Base-by-base conservation (phyloP, 2,329 filamentous ascomycete species). In the Fusarium liriodendri region DNA sequence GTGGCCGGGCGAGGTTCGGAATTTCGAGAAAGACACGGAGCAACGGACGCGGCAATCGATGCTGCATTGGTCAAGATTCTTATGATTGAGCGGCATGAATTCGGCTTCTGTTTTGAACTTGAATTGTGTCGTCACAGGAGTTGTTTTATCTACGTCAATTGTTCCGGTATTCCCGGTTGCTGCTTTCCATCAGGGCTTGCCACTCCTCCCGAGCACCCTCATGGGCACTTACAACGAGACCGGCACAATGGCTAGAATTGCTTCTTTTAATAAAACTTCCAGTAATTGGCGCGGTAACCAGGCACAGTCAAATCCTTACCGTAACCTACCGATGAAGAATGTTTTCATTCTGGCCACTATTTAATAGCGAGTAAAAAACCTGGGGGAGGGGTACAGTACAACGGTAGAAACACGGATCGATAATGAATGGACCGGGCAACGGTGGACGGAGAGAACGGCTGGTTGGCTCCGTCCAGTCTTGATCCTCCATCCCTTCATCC, bases 1-100 rank as follows among this genome's bases (percentile, higher is more conserved):
- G 67, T 62, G 66, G 68, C 63, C 77, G 77, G 77, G 77, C 70
- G 54, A 72, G 47, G 66, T 72, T 78, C 77, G 77, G 77, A 69
- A 75, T 76, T 64, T 73, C 66, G 64, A 72, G 63, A 57, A 69
- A 69, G 69, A 67, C 65, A 76, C 74, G 75, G 75, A 71, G 66
- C 64, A 71, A 68, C 45, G 66, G 58, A 45, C 42, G 40, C n/a
- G 32, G 13, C 14, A 42, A 40, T 61, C 25, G 13, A 65, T 57
- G 55, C 32, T 29, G 22, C 38, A 38, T 62, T 38, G 32, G 29
- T 22, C n/a, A 32, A 35, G 59, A 55, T 55, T 22, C 22, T 27
- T 22, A 14, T 47, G 42, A 38, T 66, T 20, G 18, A 42, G 22
- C 60, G 59, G 32, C 14, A 38, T 52, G 32, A 22, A 13, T 8